Conservation (phyloP, 1,284 basidiomycete species). For the Tilletia setariae region DNA sequence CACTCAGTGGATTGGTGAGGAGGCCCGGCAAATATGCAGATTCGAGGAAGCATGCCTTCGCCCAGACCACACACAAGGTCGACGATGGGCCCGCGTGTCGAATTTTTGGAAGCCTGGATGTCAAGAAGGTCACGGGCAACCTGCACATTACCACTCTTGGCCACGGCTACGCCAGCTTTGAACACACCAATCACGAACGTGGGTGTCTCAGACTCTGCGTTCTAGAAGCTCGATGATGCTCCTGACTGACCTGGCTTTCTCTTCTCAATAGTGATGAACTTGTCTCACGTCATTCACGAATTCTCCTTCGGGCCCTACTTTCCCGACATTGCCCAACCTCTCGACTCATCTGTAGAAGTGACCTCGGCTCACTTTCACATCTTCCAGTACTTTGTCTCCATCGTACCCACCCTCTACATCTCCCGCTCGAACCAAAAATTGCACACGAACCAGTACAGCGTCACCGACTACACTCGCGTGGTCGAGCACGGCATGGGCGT, state of each 20-base stretch:
- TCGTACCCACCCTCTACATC: slow-evolving; percentile 91
- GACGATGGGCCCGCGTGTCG: slow-evolving; percentile 66
- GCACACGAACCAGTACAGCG: slow-evolving; percentile 87
- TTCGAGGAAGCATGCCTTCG: slow-evolving; percentile 37
- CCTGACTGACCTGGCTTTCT: background rate
- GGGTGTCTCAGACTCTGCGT: slow-evolving; percentile 43
- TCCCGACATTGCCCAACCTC: slow-evolving; percentile 88
- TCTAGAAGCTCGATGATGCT: too few species aligned
- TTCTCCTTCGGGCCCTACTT: slow-evolving; percentile 96
- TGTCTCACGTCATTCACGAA: slow-evolving; percentile 91
- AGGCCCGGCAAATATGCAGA: slow-evolving; percentile 1
- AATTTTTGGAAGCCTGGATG: slow-evolving; percentile 76
- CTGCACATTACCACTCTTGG: slow-evolving; percentile 73
- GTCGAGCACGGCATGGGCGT: slow-evolving; percentile 74
- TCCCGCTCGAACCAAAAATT: slow-evolving; percentile 64
- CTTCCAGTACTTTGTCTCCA: slow-evolving; percentile 90
- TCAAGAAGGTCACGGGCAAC: slow-evolving; percentile 80
- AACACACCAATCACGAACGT: slow-evolving; percentile 83
- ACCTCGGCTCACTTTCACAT: slow-evolving; percentile 58
- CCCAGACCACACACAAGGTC: slow-evolving; percentile 47
- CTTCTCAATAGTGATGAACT: slow-evolving; percentile 74
- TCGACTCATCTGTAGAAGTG: slow-evolving; percentile 72
- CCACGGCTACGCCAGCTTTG: slow-evolving; percentile 81
- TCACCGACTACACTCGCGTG: slow-evolving; percentile 81
- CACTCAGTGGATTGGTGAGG: slow-evolving; percentile 17